Conservation (phyloP, 2,329 filamentous ascomycete genomes). For the Basipetospora chlamydospora region DNA sequence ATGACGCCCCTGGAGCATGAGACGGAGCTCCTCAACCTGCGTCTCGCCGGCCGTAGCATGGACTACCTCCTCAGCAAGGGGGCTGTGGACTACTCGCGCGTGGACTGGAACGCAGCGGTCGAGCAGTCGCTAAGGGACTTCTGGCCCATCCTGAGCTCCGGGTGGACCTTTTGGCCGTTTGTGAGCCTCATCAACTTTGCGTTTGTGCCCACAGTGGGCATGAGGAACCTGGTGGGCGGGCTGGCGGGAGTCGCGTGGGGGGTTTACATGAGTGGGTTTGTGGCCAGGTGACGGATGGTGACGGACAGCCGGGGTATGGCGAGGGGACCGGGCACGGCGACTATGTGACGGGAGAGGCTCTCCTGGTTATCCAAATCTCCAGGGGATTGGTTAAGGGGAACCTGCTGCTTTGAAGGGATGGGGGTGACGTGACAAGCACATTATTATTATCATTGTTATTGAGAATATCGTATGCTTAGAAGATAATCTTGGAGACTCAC, state of each 20-base stretch:
- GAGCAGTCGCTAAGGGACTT: constrained; percentile 38
- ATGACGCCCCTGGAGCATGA: constrained; percentile 24
- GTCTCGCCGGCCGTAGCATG: constrained; percentile 14
- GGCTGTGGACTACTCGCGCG: constrained; percentile 27
- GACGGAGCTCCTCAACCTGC: constrained; percentile 10
- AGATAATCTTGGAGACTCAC: too few relatives aligned
- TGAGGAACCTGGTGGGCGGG: constrained; percentile 55
- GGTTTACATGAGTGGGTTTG: constrained; percentile 47
- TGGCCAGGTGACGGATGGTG: constrained; percentile 11
- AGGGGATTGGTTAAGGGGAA: too few relatives aligned
- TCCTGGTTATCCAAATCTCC: too few relatives aligned
- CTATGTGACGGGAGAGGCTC: too few relatives aligned
- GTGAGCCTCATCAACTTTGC: constrained; percentile 59
- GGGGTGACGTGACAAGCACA: too few relatives aligned
- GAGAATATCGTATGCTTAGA: too few relatives aligned
- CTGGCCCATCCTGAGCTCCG: constrained; percentile 49
- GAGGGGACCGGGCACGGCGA: too few relatives aligned
- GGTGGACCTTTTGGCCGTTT: constrained; percentile 54
- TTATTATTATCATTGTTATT: too few relatives aligned
- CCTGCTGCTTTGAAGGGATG: too few relatives aligned
- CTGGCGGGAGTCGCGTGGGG: constrained; percentile 61
- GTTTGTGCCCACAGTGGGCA: constrained; percentile 53
- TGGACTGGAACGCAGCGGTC: constrained; percentile 30
- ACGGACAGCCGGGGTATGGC: too few relatives aligned
- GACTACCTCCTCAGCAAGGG: constrained; percentile 21